Evolutionary conservation across 306 rosid genomes (phyloP), one percentile per base, ranked within the genome.

Genomic region (Corylus americana): DNA sequence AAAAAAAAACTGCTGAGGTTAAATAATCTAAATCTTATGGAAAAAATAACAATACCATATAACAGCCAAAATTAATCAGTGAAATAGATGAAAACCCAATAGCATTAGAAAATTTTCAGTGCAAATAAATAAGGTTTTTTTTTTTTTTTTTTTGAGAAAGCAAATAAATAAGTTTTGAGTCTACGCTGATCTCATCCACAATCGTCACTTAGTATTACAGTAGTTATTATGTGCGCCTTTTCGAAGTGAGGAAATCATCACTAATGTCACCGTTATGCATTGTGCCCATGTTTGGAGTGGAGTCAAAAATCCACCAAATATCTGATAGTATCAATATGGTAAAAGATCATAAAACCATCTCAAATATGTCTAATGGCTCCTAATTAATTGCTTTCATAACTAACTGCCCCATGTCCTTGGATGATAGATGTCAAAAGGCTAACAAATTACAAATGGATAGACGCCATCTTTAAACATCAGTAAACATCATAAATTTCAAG

Each of bases 361-460:
- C 14, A n/a, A n/a, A 39, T n/a, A 64, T 64, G n/a, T 17, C 35
- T 14, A n/a, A 39, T 9, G 25, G n/a, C 49, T 67, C 72, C 72
- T n/a, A 42, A 18, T 17, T 67, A 17, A 17, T 1, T 42, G 3
- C 4, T 67, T 67, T n/a, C 51, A 8, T 17, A 67, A 8, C 48
- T 67, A 67, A 17, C 29, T 67, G 47, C 4, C 29, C 72, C 72
- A 20, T 37, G 13, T 67, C 51, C 51, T 37, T 37, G 51, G 18
- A 17, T 37, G n/a, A 39, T 67, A 67, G 50, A 67, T 39, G 50
- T 67, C 72, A 39, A 67, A 67, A 67, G 50, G 16, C 20, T 67
- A 17, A 67, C 17, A 44, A 67, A 42, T 39, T 67, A 18, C 50
- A 42, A 42, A 67, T 67, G 72, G 50, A 39, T 67, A 9, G 42